Conservation (phyloP, 257 asterid species). For the Lantana camara region DNA sequence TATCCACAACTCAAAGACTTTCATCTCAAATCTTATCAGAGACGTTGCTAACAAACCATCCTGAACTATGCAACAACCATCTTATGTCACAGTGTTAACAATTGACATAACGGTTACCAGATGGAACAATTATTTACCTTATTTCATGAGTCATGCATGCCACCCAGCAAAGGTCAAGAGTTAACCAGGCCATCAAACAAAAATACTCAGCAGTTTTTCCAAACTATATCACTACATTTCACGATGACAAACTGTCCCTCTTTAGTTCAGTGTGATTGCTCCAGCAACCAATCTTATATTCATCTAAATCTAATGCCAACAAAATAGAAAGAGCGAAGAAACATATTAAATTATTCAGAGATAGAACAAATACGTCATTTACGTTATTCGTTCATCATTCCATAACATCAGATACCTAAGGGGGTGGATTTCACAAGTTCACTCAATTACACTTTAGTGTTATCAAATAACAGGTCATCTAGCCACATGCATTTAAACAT, state of each 20-base stretch:
- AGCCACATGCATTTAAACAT: neutral
- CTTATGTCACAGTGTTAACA: no score
- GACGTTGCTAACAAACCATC: no score
- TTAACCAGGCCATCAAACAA: no score
- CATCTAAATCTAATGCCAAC: neutral
- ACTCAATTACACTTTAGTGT: neutral
- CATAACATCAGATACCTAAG: neutral
- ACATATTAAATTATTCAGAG: neutral
- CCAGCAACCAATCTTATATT: neutral
- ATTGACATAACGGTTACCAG: no score
- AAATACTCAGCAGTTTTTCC: no score
- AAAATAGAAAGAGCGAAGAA: neutral
- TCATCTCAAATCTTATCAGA: no score
- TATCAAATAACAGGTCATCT: constrained; percentile 13
- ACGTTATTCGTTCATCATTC: neutral
- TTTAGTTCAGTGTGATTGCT: neutral
- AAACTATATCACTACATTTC: neutral
- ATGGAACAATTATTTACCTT: no score
- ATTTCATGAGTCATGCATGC: no score
- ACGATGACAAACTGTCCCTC: neutral
- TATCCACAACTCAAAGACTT: no score
- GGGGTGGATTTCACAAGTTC: neutral
- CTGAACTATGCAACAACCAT: no score
- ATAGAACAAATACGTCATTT: neutral
- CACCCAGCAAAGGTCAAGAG: no score